Evolutionary conservation across 805 yeast genomes (phyloP).

Genomic region (Alloascoidea africana): DNA sequence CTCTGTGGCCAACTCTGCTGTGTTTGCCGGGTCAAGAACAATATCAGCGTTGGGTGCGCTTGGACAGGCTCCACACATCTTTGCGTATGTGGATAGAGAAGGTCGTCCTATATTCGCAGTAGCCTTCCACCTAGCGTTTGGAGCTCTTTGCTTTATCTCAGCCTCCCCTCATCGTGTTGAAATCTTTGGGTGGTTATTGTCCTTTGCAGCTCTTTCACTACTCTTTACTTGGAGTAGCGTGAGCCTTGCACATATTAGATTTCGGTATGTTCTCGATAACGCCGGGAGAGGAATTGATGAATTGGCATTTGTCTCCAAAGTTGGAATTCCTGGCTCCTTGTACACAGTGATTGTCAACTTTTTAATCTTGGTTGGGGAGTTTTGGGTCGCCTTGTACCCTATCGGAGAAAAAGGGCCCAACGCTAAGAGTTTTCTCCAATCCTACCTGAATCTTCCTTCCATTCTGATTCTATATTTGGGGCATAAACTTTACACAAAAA

Average conservation of each 20-base stretch:
- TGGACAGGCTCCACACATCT: constrained; percentile 40
- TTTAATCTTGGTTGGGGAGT: constrained; percentile 42
- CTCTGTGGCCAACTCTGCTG: constrained; percentile 51
- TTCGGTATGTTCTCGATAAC: constrained; percentile 37
- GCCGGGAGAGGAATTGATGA: constrained; percentile 47
- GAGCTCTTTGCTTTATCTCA: constrained; percentile 35
- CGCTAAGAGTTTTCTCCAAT: constrained; percentile 20
- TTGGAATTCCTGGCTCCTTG: constrained; percentile 41
- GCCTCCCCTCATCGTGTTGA: constrained; percentile 30
- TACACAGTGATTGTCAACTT: constrained; percentile 35
- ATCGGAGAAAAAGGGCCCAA: constrained; percentile 15
- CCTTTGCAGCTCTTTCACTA: constrained; percentile 35
- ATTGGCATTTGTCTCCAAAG: constrained; percentile 37
- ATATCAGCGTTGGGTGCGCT: constrained; percentile 43
- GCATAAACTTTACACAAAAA: constrained; percentile 23
- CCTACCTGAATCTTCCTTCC: constrained; percentile 19
- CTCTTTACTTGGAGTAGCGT: constrained; percentile 36
- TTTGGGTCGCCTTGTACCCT: constrained; percentile 54
- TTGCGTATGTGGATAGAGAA: constrained; percentile 32
- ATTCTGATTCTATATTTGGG: constrained; percentile 20
- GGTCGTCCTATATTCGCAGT: constrained; percentile 63
- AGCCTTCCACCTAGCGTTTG: constrained; percentile 34
- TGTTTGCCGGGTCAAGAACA: constrained; percentile 50
- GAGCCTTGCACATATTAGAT: constrained; percentile 27
- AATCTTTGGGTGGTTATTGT: constrained; percentile 38